Evolutionary conservation across 1,284 basidiomycete species (phyloP), one percentile per base, ranked within the genome.

Genomic region (Puccinia triticina): DNA sequence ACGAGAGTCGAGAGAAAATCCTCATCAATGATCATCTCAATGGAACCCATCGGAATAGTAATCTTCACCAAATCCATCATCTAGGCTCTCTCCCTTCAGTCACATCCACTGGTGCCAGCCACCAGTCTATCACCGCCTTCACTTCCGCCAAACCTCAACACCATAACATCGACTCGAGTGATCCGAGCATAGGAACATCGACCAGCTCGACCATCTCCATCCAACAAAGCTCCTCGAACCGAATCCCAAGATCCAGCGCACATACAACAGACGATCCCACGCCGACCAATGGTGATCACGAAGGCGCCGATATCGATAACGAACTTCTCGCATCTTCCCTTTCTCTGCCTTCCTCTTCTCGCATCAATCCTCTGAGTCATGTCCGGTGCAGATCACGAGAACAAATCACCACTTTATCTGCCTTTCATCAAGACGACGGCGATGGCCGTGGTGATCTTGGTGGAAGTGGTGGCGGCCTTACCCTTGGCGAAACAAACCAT

Each of bases 311-410:
- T 55, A 55, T 73, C 18, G 29, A 73, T 8, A 34, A 21, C 34
- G 26, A 73, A 46, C 53, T 73, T 53, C 71, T 73, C 43, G 7
- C 12, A 7, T 73, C 71, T 32, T 73, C 71, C 29, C 71, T 34
- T 48, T 29, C 66, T 32, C 66, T 48, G 4, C 66, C 66, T 69
- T 8, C 32, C 18, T 48, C 66, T n/a, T 64, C 61, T 64, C 12
- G 61, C 8, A 32, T 64, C 64, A 26, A n/a, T 55, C 18, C 21
- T 7, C 50, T 53, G 50, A 2, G 34, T 18, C 71, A 73, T 57
- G 71, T 73, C 32, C 71, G 71, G 7, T 73, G 71, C 37, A 73
- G 71, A 73, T 73, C 71, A 34, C 55, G 18, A 55, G 71, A 73
- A n/a, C 71, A 73, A 21, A 53, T 73, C 18, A 26, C 0, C n/a